A percentile compares a stretch with the other conserved stretches of the same genome.
Evolutionary conservation across 495 filamentous ascomycete genomes (phyloP).

Genomic region (Thermochaetoides thermophila): DNA sequence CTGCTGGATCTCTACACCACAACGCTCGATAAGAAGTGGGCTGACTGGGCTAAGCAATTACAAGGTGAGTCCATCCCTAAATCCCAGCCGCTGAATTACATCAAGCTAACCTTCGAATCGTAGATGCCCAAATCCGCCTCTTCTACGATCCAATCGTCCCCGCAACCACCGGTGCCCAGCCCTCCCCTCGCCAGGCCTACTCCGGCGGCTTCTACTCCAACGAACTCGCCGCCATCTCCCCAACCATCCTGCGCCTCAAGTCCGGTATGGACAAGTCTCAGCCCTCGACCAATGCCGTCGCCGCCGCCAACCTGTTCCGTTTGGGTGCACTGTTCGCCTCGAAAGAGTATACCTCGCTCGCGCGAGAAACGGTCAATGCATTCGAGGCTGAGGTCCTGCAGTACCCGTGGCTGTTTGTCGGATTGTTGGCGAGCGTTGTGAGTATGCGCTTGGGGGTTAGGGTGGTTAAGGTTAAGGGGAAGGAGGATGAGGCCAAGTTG

Average conservation of each 20-base stretch:
- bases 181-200: conserved; percentile 27
- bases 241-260: conserved; percentile 78
- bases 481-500: neutral
- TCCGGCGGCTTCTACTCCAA: conserved; percentile 83
- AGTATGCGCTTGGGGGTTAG: conserved; percentile 41
- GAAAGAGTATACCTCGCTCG: conserved; percentile 44
- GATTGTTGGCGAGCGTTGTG: conserved; percentile 62
- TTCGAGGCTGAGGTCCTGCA: conserved; percentile 86
- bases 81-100: conserved; percentile 37
- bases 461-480: conserved; percentile 1
- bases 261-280: conserved; percentile 84
- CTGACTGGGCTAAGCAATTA: conserved; percentile 70
- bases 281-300: conserved; percentile 76
- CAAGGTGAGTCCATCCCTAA: conserved; percentile 43
- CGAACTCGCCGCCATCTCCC: conserved; percentile 40
- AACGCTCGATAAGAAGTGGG: conserved; percentile 64
- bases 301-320: conserved; percentile 69
- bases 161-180: conserved; percentile 3
- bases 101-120: conserved; percentile 24
- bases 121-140: conserved; percentile 49
- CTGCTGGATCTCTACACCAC: conserved; percentile 79
- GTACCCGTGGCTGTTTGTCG: conserved; percentile 77
- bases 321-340: conserved; percentile 58
- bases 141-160: conserved; percentile 43
- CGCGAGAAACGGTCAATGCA: conserved; percentile 59